phyloP scores from a whole-genome alignment of 2,329 filamentous ascomycete species.

The Basipetospora sp. region DNA sequence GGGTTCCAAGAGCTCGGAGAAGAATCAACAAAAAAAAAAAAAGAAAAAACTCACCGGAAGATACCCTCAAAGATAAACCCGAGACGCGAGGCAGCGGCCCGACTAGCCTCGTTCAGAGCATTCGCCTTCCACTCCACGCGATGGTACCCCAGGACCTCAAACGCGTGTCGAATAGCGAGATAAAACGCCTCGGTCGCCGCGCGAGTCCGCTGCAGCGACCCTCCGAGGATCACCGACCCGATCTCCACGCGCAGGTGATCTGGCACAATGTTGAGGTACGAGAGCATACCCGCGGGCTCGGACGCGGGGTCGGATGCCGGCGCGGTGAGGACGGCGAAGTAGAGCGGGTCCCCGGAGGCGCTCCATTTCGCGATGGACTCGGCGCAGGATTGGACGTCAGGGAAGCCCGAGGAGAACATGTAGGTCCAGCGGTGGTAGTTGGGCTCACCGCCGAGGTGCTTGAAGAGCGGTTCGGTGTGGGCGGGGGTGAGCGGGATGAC shows the following conservation, averaged over 20 bases:
- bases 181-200: constrained; percentile 44
- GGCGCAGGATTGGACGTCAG: constrained; percentile 11
- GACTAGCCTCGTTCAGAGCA: constrained; percentile 36
- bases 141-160: constrained; percentile 38
- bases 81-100: constrained; percentile 37
- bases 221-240: constrained; percentile 38
- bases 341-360: constrained; percentile 21
- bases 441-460: constrained; percentile 18
- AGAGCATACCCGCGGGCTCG: constrained; percentile 26
- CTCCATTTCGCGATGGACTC: constrained; percentile 11
- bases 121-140: constrained; percentile 54
- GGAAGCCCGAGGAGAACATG: constrained; percentile 15
- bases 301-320: constrained; percentile 12
- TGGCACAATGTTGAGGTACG: constrained; percentile 33
- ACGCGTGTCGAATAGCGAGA: constrained; percentile 36
- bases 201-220: constrained; percentile 34
- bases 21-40: too few species aligned
- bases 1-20: too few species aligned
- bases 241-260: constrained; percentile 39
- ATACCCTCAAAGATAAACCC: constrained; percentile 46
- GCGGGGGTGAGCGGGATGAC: constrained; percentile 15
- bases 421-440: constrained; percentile 22
- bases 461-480: constrained; percentile 17
- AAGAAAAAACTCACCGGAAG: constrained; percentile 27
- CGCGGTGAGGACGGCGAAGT: constrained; percentile 29